Evolutionary conservation across 2,329 filamentous ascomycete genomes (phyloP), one percentile per base, ranked within the genome.

Genomic region (Colletotrichum sp.): DNA sequence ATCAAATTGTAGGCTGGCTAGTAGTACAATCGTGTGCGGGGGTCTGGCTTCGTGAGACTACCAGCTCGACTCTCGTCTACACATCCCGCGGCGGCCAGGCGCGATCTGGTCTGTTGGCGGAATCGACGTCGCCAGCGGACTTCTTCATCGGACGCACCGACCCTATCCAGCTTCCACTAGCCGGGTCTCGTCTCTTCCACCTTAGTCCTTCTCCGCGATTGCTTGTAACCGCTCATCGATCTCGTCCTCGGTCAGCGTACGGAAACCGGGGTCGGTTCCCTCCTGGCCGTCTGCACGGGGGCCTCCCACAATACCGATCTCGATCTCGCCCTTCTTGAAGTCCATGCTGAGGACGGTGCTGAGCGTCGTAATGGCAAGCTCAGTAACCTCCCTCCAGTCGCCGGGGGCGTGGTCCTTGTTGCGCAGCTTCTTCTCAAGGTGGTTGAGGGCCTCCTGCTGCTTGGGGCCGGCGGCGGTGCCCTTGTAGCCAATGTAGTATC

Each of bases 341-440:
- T 99, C 97, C 85, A 98, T 98, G 87, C 96, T 98, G 78, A 99
- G 91, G 76, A 99, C 96, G 43, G 95, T 98, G 91, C 96, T 98
- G 85, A 99, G 88, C 8, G 97, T 96, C 60, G 95, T 95, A 85
- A 99, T 99, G 75, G 95, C 97, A 81, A 98, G 90, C 89, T 99
- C 97, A 66, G 99, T 96, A 65, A 99, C 97, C 76, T 99, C 97
- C 86, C 98, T 95, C 97, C 97, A 99, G 83, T 89, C 93, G 77
- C 97, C 97, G 73, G 97, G 94, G 43, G 96, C 97, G 81, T 91
- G 90, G 82, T 98, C 96, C 93, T 98, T 98, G 93, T 98, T 98
- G 90, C 98, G 98, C 86, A 99, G 93, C 91, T 98, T 98, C 93
- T 98, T 98, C 92, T 99, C 97, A 75, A 99, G 90, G 85, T 98